Base-by-base conservation (phyloP, 1,139 yeast genomes). In the Scheffersomyces segobiensis region DNA sequence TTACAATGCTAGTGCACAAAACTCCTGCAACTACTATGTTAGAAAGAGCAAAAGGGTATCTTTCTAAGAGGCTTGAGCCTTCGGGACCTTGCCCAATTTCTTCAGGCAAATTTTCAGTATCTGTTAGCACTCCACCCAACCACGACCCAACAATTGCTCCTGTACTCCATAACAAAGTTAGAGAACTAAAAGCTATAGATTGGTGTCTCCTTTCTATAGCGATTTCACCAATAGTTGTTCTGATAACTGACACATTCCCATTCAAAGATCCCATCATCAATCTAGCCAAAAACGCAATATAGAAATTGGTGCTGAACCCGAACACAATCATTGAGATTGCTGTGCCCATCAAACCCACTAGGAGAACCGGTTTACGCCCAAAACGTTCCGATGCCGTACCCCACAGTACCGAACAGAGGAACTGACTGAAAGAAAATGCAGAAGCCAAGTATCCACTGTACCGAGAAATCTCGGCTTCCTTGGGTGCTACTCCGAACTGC, bases 41-140 rank as follows among this genome's bases (percentile, higher is more conserved):
- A 5, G 89, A 86, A 61, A 87, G 72, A 0, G 88, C 86, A 65
- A 85, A 87, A 0, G 91, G 91, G 65, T 78, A 78, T 52, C 68
- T 70, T 22, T 74, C 67, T 39, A 83, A 72, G 55, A 83, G 66
- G n/a, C 55, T 54, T 20, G 69, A 64, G 5, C 24, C 21, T 17
- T 48, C 14, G 22, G 21, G 50, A n/a, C 50, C 50, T 24, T 21
- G 24, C 19, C 22, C 50, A 20, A 12, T 48, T 21, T 18, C 14
- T 18, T 48, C 50, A 4, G 50, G 50, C 19, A 48, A 48, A 7
- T 48, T 20, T 17, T 20, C 22, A 18, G 50, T 48, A 17, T 48
- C 22, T 20, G 50, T 48, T 10, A 48, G 17, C 19, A 48, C 50
- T 74, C 90, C 76, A 70, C 91, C 84, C 50, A 87, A 75, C 64